phyloP scores from a whole-genome alignment of 1,284 basidiomycete species.

The Testicularia cyperi region DNA sequence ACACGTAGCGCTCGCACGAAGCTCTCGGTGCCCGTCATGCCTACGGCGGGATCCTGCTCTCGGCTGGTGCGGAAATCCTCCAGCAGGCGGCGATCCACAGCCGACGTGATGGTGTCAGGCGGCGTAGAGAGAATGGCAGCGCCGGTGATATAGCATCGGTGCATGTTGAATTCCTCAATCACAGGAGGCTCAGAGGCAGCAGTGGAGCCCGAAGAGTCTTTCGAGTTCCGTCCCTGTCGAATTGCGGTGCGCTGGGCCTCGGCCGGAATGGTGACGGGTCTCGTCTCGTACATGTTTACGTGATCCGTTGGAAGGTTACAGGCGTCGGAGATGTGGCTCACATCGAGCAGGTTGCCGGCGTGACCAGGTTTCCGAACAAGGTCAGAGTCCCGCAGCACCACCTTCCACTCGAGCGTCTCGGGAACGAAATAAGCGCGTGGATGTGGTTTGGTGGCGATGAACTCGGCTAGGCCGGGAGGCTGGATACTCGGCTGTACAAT shows the following conservation, averaged over 20 bases:
- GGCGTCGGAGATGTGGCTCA: constrained; percentile 18
- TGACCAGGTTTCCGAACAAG: constrained; percentile 2
- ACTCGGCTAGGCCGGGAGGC: constrained; percentile 5
- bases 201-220: too few species aligned
- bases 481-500: too few species aligned
- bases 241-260: constrained; percentile 12
- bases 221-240: constrained; percentile 4
- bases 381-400: constrained; percentile 17
- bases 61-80: constrained; percentile 18
- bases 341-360: not conserved
- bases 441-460: constrained; percentile 28
- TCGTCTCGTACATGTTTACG: constrained; percentile 24
- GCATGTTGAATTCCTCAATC: constrained; percentile 34
- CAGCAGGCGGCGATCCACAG: constrained; percentile 22
- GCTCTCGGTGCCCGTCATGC: constrained; percentile 18
- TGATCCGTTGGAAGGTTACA: constrained; percentile 13
- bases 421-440: constrained; percentile 35
- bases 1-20: constrained; percentile 29
- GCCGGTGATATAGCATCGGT: constrained; percentile 28
- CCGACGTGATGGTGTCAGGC: constrained; percentile 23
- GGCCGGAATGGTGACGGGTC: constrained; percentile 11
- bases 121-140: constrained; percentile 19
- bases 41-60: constrained; percentile 17
- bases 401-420: constrained; percentile 40
- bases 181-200: constrained; percentile 9